Evolutionary conservation across 768 basidiomycete species (phyloP), one percentile per base, ranked within the genome.

Genomic region (Tylopilus subfusipes): DNA sequence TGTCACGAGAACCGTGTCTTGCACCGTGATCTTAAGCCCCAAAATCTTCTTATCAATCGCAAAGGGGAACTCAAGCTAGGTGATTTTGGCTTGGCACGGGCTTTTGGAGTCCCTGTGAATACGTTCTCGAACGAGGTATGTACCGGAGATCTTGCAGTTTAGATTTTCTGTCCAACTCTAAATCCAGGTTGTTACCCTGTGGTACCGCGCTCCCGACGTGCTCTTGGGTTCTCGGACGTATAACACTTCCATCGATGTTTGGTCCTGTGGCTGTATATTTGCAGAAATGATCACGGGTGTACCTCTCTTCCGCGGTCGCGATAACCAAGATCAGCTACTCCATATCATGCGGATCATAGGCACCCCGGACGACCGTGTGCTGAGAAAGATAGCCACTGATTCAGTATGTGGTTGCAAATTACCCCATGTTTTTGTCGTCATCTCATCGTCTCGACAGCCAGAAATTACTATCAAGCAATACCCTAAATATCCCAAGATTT

Each of bases 211-310:
- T 2, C 97, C 97, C 0, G 97, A 99, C 67, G 97, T 99, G 40
- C 82, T 99, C 24, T 83, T 99, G 59, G 97, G 97, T 48, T 96
- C 93, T 21, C 81, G 97, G 55, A 98, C 96, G 19, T 99, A 99
- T 70, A 95, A 88, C 75, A 98, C 97, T 3, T 93, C 91, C 29
- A 98, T 99, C 63, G 97, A 99, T 69, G 90, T 98, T 47, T 99
- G 97, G 97, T 94, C 92, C 14, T 96, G 93, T 53, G 97, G 97
- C 11, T 98, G 97, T 69, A 99, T 99, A 67, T 97, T 99, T 69
- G 96, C 97, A 19, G 97, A 99, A 74, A 98, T 99, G 96, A 98
- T 99, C 55, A 87, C 91, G 19, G 97, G 97, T 2, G 88, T 94
- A 6, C 97, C 97, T 25, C 81, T 99, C 27, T 99, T 99, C 80